Base-by-base conservation (phyloP, 352 stramenopile species). In the Elongisporangium anandrum region DNA sequence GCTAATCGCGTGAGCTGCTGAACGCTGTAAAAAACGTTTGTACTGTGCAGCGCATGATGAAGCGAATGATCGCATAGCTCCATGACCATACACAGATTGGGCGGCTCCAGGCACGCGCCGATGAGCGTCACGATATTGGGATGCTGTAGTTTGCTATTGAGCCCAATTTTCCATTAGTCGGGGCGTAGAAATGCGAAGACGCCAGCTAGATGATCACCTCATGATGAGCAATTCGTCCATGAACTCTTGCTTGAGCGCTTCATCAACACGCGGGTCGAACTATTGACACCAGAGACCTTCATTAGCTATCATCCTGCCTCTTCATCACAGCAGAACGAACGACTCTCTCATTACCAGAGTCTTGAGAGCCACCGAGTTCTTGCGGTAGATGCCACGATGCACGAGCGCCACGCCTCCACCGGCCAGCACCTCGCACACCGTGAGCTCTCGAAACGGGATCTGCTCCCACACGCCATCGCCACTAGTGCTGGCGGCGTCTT, bases 141-240 rank as follows among this genome's bases (percentile, higher is more conserved):
- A 57, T 95, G 84, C 1, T 70, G 79, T 13, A 94, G 56, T 54
- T 85, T 86, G 58, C 79, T 84, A 23, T 45, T 0, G 10, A 59
- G 0, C 3, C 10, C 19, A 10, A 19, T 52, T 7, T 1, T 22
- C 22, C 22, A 20, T 45, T 3, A 24, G 50, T 10, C 19, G 21
- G n/a, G n/a, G n/a, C n/a, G n/a, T n/a, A n/a, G n/a, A n/a, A n/a
- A n/a, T n/a, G n/a, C n/a, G n/a, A n/a, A n/a, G n/a, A n/a, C n/a
- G n/a, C n/a, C n/a, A n/a, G n/a, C n/a, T n/a, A n/a, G n/a, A n/a
- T 70, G 66, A 16, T 24, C 15, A 92, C 75, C 79, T 93, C 79
- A 97, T 95, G 4, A 97, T 85, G 8, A 95, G 75, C n/a, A 98
- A 66, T 65, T 98, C 92, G 60, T 98, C 89, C 87, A 97, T 90